Base-by-base conservation (phyloP, 768 basidiomycete species). In the Phanerochaete sordida region DNA sequence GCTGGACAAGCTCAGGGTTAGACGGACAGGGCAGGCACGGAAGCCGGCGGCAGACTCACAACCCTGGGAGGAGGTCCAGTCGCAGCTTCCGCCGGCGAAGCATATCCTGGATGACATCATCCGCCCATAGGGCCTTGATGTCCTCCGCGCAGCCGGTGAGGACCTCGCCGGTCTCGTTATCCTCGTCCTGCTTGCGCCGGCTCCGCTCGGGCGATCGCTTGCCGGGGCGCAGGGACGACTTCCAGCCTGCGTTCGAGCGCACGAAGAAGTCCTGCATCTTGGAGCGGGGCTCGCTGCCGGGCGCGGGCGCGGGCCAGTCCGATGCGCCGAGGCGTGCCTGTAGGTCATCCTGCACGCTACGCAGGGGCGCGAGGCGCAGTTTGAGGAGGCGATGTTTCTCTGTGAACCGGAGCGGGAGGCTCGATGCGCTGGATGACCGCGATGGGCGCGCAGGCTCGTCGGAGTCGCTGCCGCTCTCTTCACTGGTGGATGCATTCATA, bases 1-100 rank as follows among this genome's bases (percentile, higher is more conserved):
- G 68, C 90, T 91, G 21, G 21, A 9, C 8, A 2, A 26, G 35
- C 7, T 1, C 19, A 3, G 19, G 5, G 26, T 47, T 46, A 30
- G 28, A 3, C 23, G 27, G 23, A 12, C 13, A 33, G 9, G n/a
- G 28, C 28, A 12, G 46, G 28, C 30, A 37, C 3, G 23, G 45
- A 62, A 50, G 46, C 33, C n/a, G 23, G 27, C n/a, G n/a, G 26
- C 8, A 12, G 19, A 79, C 87, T 74, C 70, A 90, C 88, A 91
- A 92, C 55, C 91, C 86, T 37, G 91, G 82, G 19, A 81, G 75
- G 60, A 90, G 84, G 69, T 93, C 89, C 62, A 92, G 70, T 65
- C 82, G 75, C 5, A 78, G 68, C 66, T 82, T 86, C 46, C 69
- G 62, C 2, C 59, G 59, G 28, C 80, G 76, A 59, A 91, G 70